Conservation (phyloP, 129 eudicot genomes). For the Artemisia tridentata region DNA sequence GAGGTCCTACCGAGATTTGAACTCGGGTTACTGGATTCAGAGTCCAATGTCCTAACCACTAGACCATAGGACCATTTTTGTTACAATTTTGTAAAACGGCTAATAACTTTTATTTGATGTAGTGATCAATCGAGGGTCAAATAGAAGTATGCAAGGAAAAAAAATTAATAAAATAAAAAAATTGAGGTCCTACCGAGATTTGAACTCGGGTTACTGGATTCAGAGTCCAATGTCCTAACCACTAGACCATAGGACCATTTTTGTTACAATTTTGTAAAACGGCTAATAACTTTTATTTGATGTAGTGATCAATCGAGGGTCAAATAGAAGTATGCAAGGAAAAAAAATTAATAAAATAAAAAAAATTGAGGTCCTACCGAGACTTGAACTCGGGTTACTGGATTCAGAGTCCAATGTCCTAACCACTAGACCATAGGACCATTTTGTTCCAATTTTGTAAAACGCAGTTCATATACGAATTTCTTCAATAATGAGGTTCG, state of each 20-base stretch:
- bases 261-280: too few species aligned
- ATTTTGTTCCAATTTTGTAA: not conserved
- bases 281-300: too few species aligned
- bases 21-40: constrained; percentile 98
- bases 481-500: too few species aligned
- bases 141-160: too few species aligned
- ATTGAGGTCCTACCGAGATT: constrained; percentile 82
- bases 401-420: constrained; percentile 95
- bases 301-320: too few species aligned
- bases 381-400: constrained; percentile 97
- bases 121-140: too few species aligned
- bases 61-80: constrained; percentile 58
- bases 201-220: constrained; percentile 98
- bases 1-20: constrained; percentile 93
- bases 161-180: too few species aligned
- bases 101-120: too few species aligned
- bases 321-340: too few species aligned
- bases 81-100: too few species aligned
- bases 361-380: constrained; percentile 91
- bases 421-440: constrained; percentile 76
- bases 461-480: too few species aligned
- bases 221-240: constrained; percentile 93
- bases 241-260: constrained; percentile 69
- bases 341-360: too few species aligned
- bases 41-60: constrained; percentile 88